Percentiles rank a stretch among this genome's conserved stretches.
Evolutionary conservation across 352 stramenopile species (phyloP).

Genomic region (Halophytophthora batemanensis): DNA sequence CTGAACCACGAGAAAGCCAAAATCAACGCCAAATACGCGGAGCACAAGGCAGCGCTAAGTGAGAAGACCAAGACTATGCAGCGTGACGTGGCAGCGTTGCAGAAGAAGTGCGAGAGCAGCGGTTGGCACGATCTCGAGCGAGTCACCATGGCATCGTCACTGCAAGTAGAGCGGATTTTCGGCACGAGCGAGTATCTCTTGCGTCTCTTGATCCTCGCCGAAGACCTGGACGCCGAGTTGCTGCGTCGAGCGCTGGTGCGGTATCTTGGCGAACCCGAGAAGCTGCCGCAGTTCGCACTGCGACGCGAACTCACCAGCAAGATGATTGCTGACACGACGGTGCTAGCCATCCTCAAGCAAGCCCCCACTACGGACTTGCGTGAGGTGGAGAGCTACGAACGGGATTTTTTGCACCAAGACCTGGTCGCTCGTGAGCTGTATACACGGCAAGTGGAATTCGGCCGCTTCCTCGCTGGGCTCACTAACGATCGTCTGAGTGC

Average conservation of each 20-base stretch:
- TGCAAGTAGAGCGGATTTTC: slow-evolving; percentile 71
- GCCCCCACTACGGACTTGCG: slow-evolving; percentile 45
- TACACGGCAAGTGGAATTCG: slow-evolving; percentile 54
- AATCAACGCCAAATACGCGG: slow-evolving; percentile 59
- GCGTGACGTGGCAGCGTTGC: slow-evolving; percentile 36
- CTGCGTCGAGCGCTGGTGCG: slow-evolving; percentile 48
- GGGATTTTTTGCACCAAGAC: slow-evolving; percentile 55
- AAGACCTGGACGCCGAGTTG: slow-evolving; percentile 63
- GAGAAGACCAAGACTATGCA: slow-evolving; percentile 43
- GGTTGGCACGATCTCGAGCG: slow-evolving; percentile 58
- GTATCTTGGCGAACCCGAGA: slow-evolving; percentile 48
- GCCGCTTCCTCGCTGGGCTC: slow-evolving; percentile 43
- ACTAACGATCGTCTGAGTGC: slow-evolving; percentile 58
- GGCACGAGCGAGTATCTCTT: slow-evolving; percentile 70
- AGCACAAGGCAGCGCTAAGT: slow-evolving; percentile 34
- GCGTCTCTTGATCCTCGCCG: slow-evolving; percentile 65
- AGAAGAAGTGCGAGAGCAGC: slow-evolving; percentile 47
- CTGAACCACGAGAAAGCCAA: slow-evolving; percentile 60
- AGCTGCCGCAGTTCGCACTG: slow-evolving; percentile 60
- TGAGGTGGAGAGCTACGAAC: slow-evolving; percentile 42
- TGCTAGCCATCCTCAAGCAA: slow-evolving; percentile 62
- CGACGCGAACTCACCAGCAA: slow-evolving; percentile 72
- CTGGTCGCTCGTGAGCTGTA: slow-evolving; percentile 60
- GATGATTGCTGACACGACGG: slow-evolving; percentile 61
- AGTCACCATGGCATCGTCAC: slow-evolving; percentile 39